These are phyloP conservation scores for Singerocomus inundabilis DNA, from an alignment of 1,284 basidiomycete species.

Conservation along the genomic window DNA sequence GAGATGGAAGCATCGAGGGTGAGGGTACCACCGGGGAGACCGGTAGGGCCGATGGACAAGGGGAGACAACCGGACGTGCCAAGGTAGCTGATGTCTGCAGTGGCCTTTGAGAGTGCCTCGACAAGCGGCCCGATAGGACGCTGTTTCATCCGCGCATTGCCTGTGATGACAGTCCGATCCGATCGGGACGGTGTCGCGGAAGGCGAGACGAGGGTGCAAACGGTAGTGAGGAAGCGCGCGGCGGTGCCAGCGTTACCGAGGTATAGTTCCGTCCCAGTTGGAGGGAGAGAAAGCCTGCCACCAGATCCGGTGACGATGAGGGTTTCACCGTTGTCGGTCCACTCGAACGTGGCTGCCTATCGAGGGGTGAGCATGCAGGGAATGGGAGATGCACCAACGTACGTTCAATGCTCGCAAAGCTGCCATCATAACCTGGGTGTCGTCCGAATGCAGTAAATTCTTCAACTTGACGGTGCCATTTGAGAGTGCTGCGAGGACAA, in stretches of 20 bases:
- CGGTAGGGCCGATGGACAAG: slow-evolving; percentile 81
- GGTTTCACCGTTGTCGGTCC: slow-evolving; percentile 94
- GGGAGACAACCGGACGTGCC: slow-evolving; percentile 87
- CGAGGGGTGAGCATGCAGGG: slow-evolving; percentile 3
- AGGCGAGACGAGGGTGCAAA: slow-evolving; percentile 80
- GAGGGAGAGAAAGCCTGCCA: slow-evolving; percentile 78
- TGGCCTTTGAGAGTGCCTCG: slow-evolving; percentile 84
- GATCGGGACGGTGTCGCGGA: slow-evolving; percentile 38
- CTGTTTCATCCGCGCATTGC: slow-evolving; percentile 99
- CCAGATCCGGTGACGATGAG: slow-evolving; percentile 88
- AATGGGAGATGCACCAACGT: slow-evolving; percentile 13
- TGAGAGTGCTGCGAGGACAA: slow-evolving; percentile 91
- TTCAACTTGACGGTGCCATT: slow-evolving; percentile 85
- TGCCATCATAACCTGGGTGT: slow-evolving; percentile 99
- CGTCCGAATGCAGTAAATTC: slow-evolving; percentile 95
- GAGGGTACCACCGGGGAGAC: slow-evolving; percentile 83
- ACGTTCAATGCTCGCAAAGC: slow-evolving; percentile 87
- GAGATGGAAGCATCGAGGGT: slow-evolving; percentile 92
- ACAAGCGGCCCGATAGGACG: slow-evolving; percentile 95
- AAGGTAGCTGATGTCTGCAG: slow-evolving; percentile 75
- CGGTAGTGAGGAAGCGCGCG: slow-evolving; percentile 95
- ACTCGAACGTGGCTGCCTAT: slow-evolving; percentile 84
- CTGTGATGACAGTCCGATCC: slow-evolving; percentile 80
- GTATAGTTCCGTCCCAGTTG: slow-evolving; percentile 85
- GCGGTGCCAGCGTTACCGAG: slow-evolving; percentile 98